Evolutionary conservation across 1,284 basidiomycete species (phyloP).

Genomic region (Gomphus sp.): DNA sequence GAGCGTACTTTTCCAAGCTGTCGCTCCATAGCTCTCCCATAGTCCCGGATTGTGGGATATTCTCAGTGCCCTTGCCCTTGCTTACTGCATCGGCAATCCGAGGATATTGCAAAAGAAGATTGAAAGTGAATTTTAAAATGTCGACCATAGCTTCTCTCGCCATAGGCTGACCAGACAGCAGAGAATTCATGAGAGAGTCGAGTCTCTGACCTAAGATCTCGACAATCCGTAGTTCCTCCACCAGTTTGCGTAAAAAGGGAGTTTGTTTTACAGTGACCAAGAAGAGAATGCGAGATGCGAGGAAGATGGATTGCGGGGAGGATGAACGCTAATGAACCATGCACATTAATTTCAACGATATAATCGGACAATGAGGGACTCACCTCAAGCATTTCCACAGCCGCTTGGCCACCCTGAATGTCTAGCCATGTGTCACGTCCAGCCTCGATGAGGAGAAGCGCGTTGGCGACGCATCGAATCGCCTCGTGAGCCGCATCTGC

Average conservation of each 20-base stretch:
- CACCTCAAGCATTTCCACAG: constrained; percentile 54
- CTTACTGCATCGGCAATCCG: constrained; percentile 55
- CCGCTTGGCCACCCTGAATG: constrained; percentile 52
- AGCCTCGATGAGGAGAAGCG: constrained; percentile 55
- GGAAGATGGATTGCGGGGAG: constrained; percentile 56
- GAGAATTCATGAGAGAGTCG: constrained; percentile 36
- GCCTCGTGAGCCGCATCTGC: constrained; percentile 57
- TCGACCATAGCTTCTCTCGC: constrained; percentile 66
- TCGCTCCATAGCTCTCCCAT: constrained; percentile 21
- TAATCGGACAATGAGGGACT: constrained; percentile 15
- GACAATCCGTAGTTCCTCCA: constrained; percentile 53
- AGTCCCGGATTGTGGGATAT: constrained; percentile 2
- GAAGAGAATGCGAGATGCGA: constrained; percentile 67
- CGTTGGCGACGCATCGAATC: constrained; percentile 67
- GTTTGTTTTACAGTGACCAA: constrained; percentile 42
- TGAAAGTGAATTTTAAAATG: constrained; percentile 69
- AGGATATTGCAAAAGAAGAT: constrained; percentile 63
- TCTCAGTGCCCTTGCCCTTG: neutral
- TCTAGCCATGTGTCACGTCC: constrained; percentile 51
- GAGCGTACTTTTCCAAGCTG: constrained; percentile 52
- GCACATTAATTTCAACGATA: neutral
- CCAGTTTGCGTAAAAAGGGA: constrained; percentile 44
- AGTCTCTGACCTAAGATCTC: constrained; percentile 53
- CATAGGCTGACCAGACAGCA: constrained; percentile 43
- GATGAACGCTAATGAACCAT: constrained; percentile 43